Evolutionary conservation across 2,329 filamentous ascomycete species (phyloP).

Genomic region (Epichloe brachyelytri): DNA sequence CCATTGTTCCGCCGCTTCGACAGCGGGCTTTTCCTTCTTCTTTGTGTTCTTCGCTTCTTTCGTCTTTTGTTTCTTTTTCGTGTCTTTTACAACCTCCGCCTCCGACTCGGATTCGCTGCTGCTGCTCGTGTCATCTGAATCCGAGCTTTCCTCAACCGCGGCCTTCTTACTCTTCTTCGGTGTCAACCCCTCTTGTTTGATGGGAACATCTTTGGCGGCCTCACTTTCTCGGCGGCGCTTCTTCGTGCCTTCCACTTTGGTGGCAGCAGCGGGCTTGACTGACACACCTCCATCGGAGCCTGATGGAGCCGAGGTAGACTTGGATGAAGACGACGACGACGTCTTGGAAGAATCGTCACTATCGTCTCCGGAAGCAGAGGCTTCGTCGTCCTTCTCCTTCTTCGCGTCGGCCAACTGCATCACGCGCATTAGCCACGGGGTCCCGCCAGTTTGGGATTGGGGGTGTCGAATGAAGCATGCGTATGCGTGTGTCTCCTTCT

Average conservation of each 20-base stretch:
- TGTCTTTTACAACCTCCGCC: constrained; percentile 1
- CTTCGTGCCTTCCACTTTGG: constrained; percentile 17
- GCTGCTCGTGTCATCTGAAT: background rate
- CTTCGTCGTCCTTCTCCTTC: constrained; percentile 9
- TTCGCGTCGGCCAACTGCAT: constrained; percentile 12
- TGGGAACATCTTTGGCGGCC: constrained; percentile 13
- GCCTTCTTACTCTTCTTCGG: constrained; percentile 1
- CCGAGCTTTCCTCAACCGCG: background rate
- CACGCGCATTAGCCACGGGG: background rate
- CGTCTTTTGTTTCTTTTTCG: constrained; percentile 11
- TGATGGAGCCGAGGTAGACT: constrained; percentile 12
- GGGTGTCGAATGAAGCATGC: background rate
- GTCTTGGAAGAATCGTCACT: constrained; percentile 9
- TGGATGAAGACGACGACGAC: constrained; percentile 9
- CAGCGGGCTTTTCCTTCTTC: constrained; percentile 10
- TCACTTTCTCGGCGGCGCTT: constrained; percentile 17
- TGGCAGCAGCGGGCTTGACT: constrained; percentile 9
- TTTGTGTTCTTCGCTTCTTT: constrained; percentile 9
- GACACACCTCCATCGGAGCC: constrained; percentile 13
- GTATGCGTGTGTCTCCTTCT: background rate
- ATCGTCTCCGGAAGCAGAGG: constrained; percentile 9
- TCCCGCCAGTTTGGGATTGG: background rate
- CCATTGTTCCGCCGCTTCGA: constrained; percentile 31
- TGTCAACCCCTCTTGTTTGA: background rate
- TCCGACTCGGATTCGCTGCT: constrained; percentile 1